These are phyloP conservation scores for Xanthoceras sorbifolium DNA, from an alignment of 345 rosid species.

Conservation along the genomic window DNA sequence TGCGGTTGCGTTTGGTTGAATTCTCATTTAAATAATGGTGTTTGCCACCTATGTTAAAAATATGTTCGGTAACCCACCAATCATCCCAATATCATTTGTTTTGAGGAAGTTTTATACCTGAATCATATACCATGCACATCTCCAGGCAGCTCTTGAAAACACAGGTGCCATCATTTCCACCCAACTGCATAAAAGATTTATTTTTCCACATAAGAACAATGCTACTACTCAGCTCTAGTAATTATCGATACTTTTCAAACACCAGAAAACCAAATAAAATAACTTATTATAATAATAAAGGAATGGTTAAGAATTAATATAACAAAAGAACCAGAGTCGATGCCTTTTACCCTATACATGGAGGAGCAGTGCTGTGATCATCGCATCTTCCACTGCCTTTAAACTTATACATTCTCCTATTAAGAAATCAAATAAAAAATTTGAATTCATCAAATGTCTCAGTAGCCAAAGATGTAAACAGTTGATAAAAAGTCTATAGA, in stretches of 20 bases:
- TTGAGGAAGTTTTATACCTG: constrained; percentile 54
- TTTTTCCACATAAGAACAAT: background rate
- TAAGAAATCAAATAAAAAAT: background rate
- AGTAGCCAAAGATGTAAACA: background rate
- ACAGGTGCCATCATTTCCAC: constrained; percentile 99
- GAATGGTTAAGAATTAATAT: background rate
- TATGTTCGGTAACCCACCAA: background rate
- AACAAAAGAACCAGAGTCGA: background rate
- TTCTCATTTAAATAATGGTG: background rate
- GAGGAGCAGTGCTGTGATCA: constrained; percentile 73
- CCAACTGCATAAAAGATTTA: constrained; percentile 60
- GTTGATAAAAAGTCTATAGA: background rate
- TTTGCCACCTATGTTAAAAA: background rate
- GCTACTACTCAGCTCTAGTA: background rate
- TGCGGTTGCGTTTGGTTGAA: background rate
- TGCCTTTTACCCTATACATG: constrained; percentile 75
- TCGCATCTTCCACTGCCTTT: constrained; percentile 81
- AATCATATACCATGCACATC: constrained; percentile 90
- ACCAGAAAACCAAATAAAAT: background rate
- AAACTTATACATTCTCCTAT: constrained; percentile 74
- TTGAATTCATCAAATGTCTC: background rate
- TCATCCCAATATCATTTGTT: background rate
- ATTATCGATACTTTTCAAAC: background rate
- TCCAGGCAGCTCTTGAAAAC: constrained; percentile 89
- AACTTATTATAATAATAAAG: background rate